Base-by-base conservation (phyloP, 2,329 filamentous ascomycete genomes). In the Botrytis sinoallii region DNA sequence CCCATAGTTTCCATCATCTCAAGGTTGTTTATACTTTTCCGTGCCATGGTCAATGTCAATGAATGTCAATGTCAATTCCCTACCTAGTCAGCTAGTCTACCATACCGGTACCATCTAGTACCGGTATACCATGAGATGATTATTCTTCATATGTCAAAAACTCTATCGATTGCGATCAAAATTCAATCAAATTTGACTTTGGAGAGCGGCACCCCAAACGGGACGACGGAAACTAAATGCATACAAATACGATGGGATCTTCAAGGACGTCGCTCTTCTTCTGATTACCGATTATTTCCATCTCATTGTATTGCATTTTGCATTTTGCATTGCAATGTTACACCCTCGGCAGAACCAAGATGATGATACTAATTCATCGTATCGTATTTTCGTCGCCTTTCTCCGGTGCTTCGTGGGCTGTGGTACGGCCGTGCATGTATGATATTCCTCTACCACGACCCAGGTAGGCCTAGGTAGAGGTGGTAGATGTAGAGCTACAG, bases 351-450 rank as follows among this genome's bases (percentile, higher is more conserved):
- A 55, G 42, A 22, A 32, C 22, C 61, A 40, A n/a, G 25, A 52
- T 42, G n/a, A 40, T 29, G 35, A 68, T 44, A 14, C 12, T 22
- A 25, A 42, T 29, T 46, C 44, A 35, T 72, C 63, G 44, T 7
- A 67, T 72, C 63, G 57, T 44, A 67, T 72, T 71, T 29, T 32
- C 42, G 44, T 46, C 70, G 44, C 61, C 57, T 64, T 46, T 46
- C 42, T 38, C 29, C 63, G 63, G 55, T 48, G 64, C n/a, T n/a
- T 48, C n/a, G 48, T 69, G 40, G 72, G 72, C 66, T 63, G 66
- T 70, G 66, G 65, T 70, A 73, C 72, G 44, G 66, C 66, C 66
- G 72, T 73, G 66, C 57, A 73, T 64, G 46, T 46, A 70, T 73
- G 65, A 48, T 63, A 38, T 42, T 38, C 44, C 32, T 68, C 40